Percentiles rank a stretch among this genome's conserved stretches.
These are phyloP conservation scores for Aureobasidium vineae DNA, from an alignment of 2,329 filamentous ascomycete genomes.

Conservation along the genomic window DNA sequence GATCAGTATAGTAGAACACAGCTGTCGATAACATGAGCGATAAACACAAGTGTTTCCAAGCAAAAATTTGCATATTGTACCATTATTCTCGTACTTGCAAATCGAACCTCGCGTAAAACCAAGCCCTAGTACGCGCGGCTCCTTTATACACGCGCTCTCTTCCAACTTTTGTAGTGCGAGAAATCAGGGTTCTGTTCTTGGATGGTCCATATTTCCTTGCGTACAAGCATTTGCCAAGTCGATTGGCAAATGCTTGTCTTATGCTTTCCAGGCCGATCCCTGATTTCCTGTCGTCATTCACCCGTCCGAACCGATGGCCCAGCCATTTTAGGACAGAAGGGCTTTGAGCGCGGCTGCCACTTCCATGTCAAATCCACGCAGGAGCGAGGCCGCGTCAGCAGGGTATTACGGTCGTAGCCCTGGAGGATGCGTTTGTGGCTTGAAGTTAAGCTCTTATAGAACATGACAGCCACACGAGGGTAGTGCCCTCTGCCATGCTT, in stretches of 20 bases:
- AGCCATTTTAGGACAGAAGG: neutral
- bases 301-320: neutral
- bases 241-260: conserved; percentile 10
- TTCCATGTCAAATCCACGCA: neutral
- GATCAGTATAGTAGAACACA: neutral
- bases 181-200: neutral
- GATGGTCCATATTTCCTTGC: neutral
- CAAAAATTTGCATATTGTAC: neutral
- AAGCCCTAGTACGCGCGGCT: conserved; percentile 8
- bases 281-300: conserved; percentile 13
- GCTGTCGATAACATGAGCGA: neutral
- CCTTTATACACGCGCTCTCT: neutral
- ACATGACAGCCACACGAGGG: conserved; percentile 16
- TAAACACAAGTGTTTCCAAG: neutral
- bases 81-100: neutral
- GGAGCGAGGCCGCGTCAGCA: conserved; percentile 12
- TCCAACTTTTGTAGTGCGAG: neutral
- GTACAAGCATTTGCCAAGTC: neutral
- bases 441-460: conserved; percentile 6
- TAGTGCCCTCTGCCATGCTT: conserved; percentile 6
- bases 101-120: neutral
- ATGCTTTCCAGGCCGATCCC: neutral
- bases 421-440: conserved; percentile 10
- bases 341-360: neutral
- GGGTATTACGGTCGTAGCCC: neutral